A percentile compares a stretch with the other conserved stretches of the same genome.
These are phyloP conservation scores for Euphrasia confusa DNA, from an alignment of 257 asterid genomes.

Conservation along the genomic window DNA sequence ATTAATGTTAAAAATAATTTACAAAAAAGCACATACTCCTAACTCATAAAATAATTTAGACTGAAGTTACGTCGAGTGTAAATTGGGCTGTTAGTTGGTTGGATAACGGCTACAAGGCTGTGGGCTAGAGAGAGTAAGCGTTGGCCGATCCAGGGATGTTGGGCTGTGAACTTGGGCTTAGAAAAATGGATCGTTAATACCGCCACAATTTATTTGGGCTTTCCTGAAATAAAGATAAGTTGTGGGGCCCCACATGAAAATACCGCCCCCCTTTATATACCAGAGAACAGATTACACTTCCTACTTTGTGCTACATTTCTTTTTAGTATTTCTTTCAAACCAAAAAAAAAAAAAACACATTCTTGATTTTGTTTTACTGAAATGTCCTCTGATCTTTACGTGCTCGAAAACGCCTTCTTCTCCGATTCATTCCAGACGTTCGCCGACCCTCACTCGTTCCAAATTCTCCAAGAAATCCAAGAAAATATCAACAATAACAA, in stretches of 20 bases:
- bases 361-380: background rate
- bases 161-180: no score
- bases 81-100: no score
- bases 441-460: slow-evolving; percentile 31
- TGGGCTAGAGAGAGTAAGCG: no score
- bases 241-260: slow-evolving; percentile 29
- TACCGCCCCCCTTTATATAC: slow-evolving; percentile 34
- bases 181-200: no score
- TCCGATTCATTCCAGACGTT: slow-evolving; percentile 56
- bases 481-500: background rate
- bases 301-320: no score
- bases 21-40: no score
- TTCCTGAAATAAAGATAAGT: slow-evolving; percentile 2
- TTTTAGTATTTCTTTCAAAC: no score
- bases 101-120: no score
- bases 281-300: slow-evolving; percentile 7
- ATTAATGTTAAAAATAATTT: no score
- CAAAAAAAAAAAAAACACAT: slow-evolving; percentile 14
- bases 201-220: slow-evolving; percentile 7
- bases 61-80: no score
- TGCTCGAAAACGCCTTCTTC: slow-evolving; percentile 47
- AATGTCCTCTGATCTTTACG: slow-evolving; percentile 69
- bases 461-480: slow-evolving; percentile 28
- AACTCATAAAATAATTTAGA: no score
- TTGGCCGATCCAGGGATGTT: no score